Evolutionary conservation across 2,329 filamentous ascomycete genomes (phyloP), one percentile per base, ranked within the genome.

Genomic region (Celoporthe dispersa): DNA sequence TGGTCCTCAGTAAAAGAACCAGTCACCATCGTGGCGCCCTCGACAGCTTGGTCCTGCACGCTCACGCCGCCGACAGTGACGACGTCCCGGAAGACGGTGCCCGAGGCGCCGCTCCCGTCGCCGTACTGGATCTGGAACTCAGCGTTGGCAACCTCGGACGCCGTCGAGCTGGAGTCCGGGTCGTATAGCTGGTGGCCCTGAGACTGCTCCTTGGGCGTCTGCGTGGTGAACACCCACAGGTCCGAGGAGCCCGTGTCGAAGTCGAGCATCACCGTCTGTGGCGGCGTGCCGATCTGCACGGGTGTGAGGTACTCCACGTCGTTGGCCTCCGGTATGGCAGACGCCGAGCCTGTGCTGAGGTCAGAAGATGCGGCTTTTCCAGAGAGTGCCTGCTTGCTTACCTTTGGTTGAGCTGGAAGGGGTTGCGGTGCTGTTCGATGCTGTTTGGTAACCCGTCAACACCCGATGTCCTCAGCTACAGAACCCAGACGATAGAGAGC

Each of bases 211-310:
- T 78, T 72, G 7, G 86, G 78, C 55, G 88, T 84, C 66, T 88
- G 81, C 61, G 80, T 83, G 22, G 88, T 90, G 80, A 90, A 91
- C 44, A 90, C 88, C 90, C 90, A 92, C 84, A 92, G 82, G 80
- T 92, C 90, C 57, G 89, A 84, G 66, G 87, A 90, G 33, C 90
- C 90, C 51, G 90, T 92, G 75, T 92, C 90, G 73, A 92, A 88
- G 77, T 91, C 87, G 73, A 92, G 81, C 73, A 87, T 85, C 75
- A 92, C 75, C 9, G 83, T 88, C 73, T 87, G 85, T 12, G 79
- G 76, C 44, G 79, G 80, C 1, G 74, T 83, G 69, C 90, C 90
- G 75, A 92, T 82, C 31, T 83, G 85, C 68, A 92, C 89, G 0
- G 89, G 87, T 41, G 83, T 84, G 60, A 88, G 79, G 71, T 88